Conservation (phyloP, 805 yeast genomes). For the Starmera dryadoides region DNA sequence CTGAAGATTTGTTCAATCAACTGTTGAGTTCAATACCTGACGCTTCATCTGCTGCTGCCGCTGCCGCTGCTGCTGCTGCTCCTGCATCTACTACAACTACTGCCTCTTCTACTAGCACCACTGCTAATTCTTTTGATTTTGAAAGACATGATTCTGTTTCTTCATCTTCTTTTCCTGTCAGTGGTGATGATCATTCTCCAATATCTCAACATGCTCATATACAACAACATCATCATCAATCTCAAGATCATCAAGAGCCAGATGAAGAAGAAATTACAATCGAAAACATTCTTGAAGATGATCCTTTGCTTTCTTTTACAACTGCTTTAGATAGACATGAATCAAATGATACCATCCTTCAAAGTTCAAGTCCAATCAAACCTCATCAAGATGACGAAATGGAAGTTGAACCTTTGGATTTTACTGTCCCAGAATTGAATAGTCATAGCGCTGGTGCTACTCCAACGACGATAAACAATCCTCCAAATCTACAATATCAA, state of each 20-base stretch:
- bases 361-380: constrained; percentile 13
- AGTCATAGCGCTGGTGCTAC: background rate
- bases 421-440: constrained; percentile 7
- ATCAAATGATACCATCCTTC: constrained; percentile 21
- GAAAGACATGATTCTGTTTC: background rate
- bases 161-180: background rate
- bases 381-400: constrained; percentile 10
- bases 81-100: no score
- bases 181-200: background rate
- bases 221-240: constrained; percentile 4
- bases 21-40: background rate
- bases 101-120: background rate
- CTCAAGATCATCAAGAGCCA: constrained; percentile 4
- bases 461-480: no score
- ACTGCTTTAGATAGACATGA: constrained; percentile 19
- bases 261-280: constrained; percentile 12
- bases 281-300: constrained; percentile 19
- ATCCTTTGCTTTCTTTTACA: constrained; percentile 19
- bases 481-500: constrained; percentile 9
- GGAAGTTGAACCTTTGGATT: constrained; percentile 7
- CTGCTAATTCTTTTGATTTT: background rate
- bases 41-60: background rate
- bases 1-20: background rate
- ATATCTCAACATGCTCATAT: background rate
- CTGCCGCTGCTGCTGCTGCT: no score